A percentile compares a stretch with the other conserved stretches of the same genome.
Conservation (phyloP, 495 filamentous ascomycete genomes). For the Penicillium paxilli region DNA sequence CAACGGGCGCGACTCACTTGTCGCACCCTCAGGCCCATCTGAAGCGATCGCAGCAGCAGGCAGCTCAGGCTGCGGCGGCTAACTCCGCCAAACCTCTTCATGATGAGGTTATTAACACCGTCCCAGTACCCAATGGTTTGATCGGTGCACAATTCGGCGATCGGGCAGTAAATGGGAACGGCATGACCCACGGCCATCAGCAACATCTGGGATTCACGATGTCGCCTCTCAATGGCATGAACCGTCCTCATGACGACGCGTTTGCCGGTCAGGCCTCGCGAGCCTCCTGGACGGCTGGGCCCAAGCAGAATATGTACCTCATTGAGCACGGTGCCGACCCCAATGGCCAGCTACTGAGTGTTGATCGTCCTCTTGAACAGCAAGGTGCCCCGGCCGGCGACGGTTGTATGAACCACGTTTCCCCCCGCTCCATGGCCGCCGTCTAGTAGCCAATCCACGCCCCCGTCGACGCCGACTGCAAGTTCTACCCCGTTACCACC, state of each 20-base stretch:
- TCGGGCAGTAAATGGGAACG: constrained; percentile 47
- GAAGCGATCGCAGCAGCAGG: constrained; percentile 62
- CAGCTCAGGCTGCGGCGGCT: constrained; percentile 48
- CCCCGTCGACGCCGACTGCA: constrained; percentile 47
- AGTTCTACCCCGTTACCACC: constrained; percentile 46
- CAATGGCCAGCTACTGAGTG: constrained; percentile 46
- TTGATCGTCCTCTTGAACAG: constrained; percentile 52
- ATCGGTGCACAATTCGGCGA: constrained; percentile 47
- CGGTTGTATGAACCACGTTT: constrained; percentile 59
- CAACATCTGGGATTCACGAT: constrained; percentile 48
- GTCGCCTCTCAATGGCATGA: constrained; percentile 49
- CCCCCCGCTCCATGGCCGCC: constrained; percentile 53
- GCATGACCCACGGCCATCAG: constrained; percentile 42
- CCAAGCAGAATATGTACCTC: constrained; percentile 51
- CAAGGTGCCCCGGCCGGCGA: constrained; percentile 62
- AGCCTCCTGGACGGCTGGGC: constrained; percentile 47
- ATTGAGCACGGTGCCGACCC: constrained; percentile 43
- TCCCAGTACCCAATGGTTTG: constrained; percentile 44
- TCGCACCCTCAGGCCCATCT: constrained; percentile 87
- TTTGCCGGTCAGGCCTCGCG: constrained; percentile 40
- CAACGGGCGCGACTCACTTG: constrained; percentile 86
- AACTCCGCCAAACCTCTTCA: constrained; percentile 54
- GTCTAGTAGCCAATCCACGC: constrained; percentile 47
- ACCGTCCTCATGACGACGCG: constrained; percentile 41
- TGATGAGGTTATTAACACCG: constrained; percentile 50